phyloP scores from a whole-genome alignment of 1,284 basidiomycete species.

The Trametes hirsuta region DNA sequence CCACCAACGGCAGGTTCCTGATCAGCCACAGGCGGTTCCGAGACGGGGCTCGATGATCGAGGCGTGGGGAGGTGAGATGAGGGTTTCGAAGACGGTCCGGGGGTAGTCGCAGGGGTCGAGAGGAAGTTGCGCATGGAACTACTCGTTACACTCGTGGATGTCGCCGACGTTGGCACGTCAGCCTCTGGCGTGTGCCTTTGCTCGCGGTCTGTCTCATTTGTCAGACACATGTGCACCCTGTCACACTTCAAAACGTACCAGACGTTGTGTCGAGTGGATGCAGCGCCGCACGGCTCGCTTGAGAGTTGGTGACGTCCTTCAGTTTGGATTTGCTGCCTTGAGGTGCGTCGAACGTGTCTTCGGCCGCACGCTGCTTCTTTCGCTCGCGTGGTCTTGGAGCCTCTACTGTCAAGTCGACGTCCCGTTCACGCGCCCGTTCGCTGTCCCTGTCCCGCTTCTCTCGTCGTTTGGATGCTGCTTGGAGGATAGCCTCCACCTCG shows the following conservation, averaged over 20 bases:
- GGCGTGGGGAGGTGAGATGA: conserved; percentile 45
- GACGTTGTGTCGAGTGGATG: conserved; percentile 42
- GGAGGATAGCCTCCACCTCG: conserved; percentile 35
- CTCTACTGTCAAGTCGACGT: conserved; percentile 10
- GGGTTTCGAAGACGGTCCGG: conserved; percentile 33
- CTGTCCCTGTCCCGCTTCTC: conserved; percentile 43
- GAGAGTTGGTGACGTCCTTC: conserved; percentile 69
- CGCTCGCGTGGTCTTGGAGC: conserved; percentile 39
- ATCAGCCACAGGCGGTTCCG: conserved; percentile 41
- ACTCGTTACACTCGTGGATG: conserved; percentile 35
- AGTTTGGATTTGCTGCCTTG: conserved; percentile 51
- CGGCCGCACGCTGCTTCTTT: conserved; percentile 39
- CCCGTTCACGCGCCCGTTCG: conserved; percentile 35
- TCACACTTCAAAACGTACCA: conserved; percentile 22
- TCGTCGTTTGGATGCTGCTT: conserved; percentile 28
- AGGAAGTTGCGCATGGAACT: conserved; percentile 44
- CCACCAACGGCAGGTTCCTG: conserved; percentile 42
- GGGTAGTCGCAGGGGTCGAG: conserved; percentile 46
- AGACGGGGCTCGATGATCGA: conserved; percentile 53
- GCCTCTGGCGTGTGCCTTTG: conserved; percentile 43
- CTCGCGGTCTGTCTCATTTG: conserved; percentile 40
- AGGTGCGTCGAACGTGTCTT: conserved; percentile 37
- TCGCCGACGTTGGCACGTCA: conserved; percentile 38
- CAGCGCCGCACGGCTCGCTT: conserved; percentile 39
- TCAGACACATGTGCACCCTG: not conserved